Evolutionary conservation across 331 rosid species (phyloP).

Genomic region (Pyrus hybrid): DNA sequence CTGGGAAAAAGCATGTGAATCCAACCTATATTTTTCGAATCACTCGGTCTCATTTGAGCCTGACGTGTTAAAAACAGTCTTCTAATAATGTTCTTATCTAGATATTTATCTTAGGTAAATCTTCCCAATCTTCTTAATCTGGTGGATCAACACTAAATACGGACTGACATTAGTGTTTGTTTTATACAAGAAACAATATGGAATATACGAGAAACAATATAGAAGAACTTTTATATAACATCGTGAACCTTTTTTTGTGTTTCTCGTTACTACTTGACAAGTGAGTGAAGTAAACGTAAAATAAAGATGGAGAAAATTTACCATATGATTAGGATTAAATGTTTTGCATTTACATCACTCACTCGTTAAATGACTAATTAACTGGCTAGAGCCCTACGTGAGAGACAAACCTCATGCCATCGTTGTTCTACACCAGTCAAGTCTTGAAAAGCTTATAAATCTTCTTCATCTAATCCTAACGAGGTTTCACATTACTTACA

Average conservation of each 20-base stretch:
- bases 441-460: not conserved
- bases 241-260: not conserved
- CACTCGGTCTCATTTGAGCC: not conserved
- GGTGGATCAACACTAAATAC: not conserved
- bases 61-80: not conserved
- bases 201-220: not conserved
- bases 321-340: not conserved
- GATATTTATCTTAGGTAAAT: not conserved
- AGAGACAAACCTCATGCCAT: not conserved
- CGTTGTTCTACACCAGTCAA: not conserved
- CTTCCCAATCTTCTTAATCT: not conserved
- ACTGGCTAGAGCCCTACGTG: not conserved
- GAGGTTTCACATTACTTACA: not conserved
- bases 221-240: not conserved
- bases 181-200: not conserved
- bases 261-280: not conserved
- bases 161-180: not conserved
- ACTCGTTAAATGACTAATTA: too few relatives aligned
- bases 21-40: not conserved
- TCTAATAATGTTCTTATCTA: not conserved
- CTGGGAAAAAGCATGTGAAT: too few relatives aligned
- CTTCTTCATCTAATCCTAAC: not conserved
- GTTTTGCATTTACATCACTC: not conserved
- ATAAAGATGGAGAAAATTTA: too few relatives aligned
- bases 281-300: too few relatives aligned